Evolutionary conservation across 2,329 filamentous ascomycete species (phyloP), one percentile per base, ranked within the genome.

Genomic region (Bipolaris bicolor): DNA sequence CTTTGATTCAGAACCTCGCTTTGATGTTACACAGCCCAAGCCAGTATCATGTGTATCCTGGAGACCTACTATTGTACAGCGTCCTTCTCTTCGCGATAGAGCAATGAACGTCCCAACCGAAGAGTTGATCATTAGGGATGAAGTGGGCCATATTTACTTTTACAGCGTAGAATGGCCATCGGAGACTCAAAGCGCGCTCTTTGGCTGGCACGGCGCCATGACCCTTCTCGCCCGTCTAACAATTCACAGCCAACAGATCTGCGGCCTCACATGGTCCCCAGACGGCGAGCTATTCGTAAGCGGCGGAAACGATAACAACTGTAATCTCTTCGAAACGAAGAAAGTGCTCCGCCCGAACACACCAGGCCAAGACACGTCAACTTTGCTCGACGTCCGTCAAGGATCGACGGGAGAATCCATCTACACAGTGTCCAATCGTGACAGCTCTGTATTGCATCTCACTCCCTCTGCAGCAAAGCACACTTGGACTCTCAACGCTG

Each of bases 221-320:
- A 91, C 85, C 1, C 81, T 97, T 22, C 79, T 97, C 49, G 88
- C 90, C 20, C 88, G 88, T 63, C 88, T 98, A 66, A 83, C 83
- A 31, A 86, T 91, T 7, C 94, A 98, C 73, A 86, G 83, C 1
- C 92, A 97, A 76, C 93, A 98, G 71, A 89, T 99, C 52, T 99
- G 95, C 69, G 94, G 94, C 1, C 81, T 99, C n/a, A 85, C 90
- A 3, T 98, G 93, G 91, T 93, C 92, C 3, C 80, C 81, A 3
- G 86, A 91, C 67, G 92, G 92, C 3, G 82, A 83, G 3, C 83
- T 88, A 34, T 93, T 99, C 73, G 92, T 91, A 13, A 92, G 91
- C 4, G 93, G 95, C 6, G 92, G 91, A 22, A 98, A 99, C 71
- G 95, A 99, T 79, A 97, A 98, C 70, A 77, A 87, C 3, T 96